Evolutionary conservation across 305 asterid genomes (phyloP), one percentile per base, ranked within the genome.

Genomic region (Rubia tinctorum): DNA sequence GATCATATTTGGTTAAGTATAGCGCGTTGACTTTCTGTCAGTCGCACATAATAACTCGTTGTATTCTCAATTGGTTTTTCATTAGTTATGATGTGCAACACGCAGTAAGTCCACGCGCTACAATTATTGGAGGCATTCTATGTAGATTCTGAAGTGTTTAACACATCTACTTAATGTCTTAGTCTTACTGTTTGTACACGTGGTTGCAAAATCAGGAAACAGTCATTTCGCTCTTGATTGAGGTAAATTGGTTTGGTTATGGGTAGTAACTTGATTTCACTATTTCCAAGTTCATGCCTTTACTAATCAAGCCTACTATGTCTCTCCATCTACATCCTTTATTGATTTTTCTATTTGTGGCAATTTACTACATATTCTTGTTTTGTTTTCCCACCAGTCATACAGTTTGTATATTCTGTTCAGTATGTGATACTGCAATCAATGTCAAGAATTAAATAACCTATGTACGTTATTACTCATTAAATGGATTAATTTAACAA

Each of bases 401-500:
- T 18, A 12, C 27, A 12, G 49, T 14, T 30, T 72, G 23, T 42
- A 25, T 20, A 23, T 45, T 68, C 61, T 10, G 20, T 55, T 71
- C n/a, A 49, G 14, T 20, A 6, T 9, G 37, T 11, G 18, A 11
- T 12, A 55, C 1, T 27, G 12, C 63, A 73, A 73, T 71, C 55
- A 40, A 5, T 15, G 23, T 18, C 40, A 71, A 22, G 75, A 40
- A 49, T 34, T 44, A 44, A 22, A 30, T 56, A 13, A 30, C 30
- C 23, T 58, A 13, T 39, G 7, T 37, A 39, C 5, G 22, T 10
- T 40, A 53, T 14, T 58, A 49, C 7, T 2, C 42, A 13, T 20
- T 13, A 2, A 59, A 55, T 37, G 37, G 22, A 25, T 7, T 61
- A 62, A 12, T 85, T 80, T 71, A 80, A 79, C 63, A 71, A 77